Evolutionary conservation across 495 filamentous ascomycete species (phyloP).

Genomic region (Collariella sp.): DNA sequence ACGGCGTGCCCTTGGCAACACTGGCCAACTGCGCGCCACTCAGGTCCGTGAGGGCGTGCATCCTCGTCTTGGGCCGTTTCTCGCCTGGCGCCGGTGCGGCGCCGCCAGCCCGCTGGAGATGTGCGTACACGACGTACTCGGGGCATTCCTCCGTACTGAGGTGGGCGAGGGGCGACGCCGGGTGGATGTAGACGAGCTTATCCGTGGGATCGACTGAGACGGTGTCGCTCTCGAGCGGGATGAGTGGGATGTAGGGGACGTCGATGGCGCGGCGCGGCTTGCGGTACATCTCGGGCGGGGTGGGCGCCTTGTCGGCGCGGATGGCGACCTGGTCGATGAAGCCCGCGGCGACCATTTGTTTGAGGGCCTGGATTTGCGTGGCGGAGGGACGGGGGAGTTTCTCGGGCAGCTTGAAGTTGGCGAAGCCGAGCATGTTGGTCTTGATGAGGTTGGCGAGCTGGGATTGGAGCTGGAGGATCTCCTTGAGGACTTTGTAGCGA

Average conservation of each 20-base stretch:
- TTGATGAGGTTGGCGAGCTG: conserved; percentile 77
- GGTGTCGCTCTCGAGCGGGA: conserved; percentile 50
- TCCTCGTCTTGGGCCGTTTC: conserved; percentile 67
- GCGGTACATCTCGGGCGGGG: conserved; percentile 58
- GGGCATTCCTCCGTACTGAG: conserved; percentile 62
- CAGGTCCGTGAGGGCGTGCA: conserved; percentile 78
- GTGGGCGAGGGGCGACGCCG: conserved; percentile 67
- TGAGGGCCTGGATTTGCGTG: conserved; percentile 70
- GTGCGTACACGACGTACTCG: conserved; percentile 77
- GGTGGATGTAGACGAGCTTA: conserved; percentile 69
- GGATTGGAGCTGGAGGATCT: conserved; percentile 69
- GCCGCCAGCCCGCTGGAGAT: conserved; percentile 64
- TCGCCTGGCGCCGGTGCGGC: conserved; percentile 33
- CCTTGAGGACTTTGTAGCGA: conserved; percentile 72
- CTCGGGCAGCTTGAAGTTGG: conserved; percentile 48
- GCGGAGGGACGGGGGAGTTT: conserved; percentile 60
- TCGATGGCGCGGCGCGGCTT: conserved; percentile 76
- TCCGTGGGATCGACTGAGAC: conserved; percentile 35
- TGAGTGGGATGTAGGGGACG: conserved; percentile 82
- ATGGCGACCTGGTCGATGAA: conserved; percentile 96
- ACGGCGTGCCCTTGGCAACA: conserved; percentile 75
- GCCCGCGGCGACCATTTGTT: conserved; percentile 83
- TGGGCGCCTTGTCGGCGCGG: conserved; percentile 73
- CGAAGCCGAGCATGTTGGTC: conserved; percentile 60
- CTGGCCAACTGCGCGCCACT: conserved; percentile 66